These are phyloP conservation scores for Aureobasidium sp. DNA, from an alignment of 2,329 filamentous ascomycete species.

Conservation along the genomic window DNA sequence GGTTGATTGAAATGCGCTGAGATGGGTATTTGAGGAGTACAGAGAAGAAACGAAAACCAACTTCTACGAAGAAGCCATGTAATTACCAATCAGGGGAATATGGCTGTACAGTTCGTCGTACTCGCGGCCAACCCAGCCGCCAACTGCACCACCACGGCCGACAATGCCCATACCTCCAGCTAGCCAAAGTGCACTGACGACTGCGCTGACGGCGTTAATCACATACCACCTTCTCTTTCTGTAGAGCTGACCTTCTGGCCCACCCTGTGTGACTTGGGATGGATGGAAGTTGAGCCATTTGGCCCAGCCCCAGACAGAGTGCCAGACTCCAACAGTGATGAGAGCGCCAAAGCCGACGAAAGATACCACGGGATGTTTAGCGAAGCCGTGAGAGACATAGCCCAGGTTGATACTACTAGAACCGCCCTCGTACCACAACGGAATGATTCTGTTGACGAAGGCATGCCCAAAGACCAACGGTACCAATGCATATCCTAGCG, in stretches of 20 bases:
- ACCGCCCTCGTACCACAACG: constrained; percentile 70
- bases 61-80: constrained; percentile 27
- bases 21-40: background rate
- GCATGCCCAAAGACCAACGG: constrained; percentile 64
- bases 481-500: constrained; percentile 64
- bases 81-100: constrained; percentile 51
- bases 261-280: constrained; percentile 43
- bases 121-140: constrained; percentile 71
- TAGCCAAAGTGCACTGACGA: constrained; percentile 64
- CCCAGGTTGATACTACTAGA: constrained; percentile 77
- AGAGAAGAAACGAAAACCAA: background rate
- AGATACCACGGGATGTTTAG: constrained; percentile 59
- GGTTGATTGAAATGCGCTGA: background rate
- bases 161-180: constrained; percentile 73
- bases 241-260: constrained; percentile 43
- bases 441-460: constrained; percentile 67
- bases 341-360: constrained; percentile 63
- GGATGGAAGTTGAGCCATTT: constrained; percentile 67
- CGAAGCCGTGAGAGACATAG: constrained; percentile 81
- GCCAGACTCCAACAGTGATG: constrained; percentile 60
- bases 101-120: constrained; percentile 68
- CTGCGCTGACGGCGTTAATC: constrained; percentile 58
- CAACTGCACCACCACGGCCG: constrained; percentile 59
- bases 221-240: constrained; percentile 62
- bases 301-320: constrained; percentile 80